Evolutionary conservation across 2,329 filamentous ascomycete species (phyloP), one percentile per base, ranked within the genome.

Genomic region (Trematosphaeria pertusa): DNA sequence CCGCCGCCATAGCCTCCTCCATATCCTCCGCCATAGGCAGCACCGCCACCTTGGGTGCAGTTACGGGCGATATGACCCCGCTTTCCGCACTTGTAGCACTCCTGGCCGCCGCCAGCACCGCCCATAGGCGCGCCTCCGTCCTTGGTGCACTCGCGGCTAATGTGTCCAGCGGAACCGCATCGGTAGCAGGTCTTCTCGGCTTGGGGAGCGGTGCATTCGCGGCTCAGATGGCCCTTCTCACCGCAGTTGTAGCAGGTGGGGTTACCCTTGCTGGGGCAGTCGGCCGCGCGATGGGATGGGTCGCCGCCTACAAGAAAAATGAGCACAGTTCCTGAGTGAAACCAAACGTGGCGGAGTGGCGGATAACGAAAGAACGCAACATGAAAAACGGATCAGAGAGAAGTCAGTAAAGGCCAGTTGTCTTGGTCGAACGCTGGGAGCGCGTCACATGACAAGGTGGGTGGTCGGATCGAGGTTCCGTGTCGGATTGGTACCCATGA

Each of bases 51-150:
- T 77, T 89, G 84, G 67, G 83, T 80, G 85, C 89, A 94, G 83
- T 91, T 91, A 65, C 89, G 91, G 64, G 94, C 93, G 74, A 97
- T 97, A 83, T 97, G 94, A 51, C 94, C 94, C 60, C 91, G 83
- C 81, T 96, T 89, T 56, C 92, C 92, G 78, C 94, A 99, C 87
- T 97, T 97, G 86, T 97, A 97, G 86, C 91, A 96, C 78, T 96
- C 80, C 66, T 76, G 75, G 54, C 78, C 75, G 48, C 71, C 69
- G 37, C 66, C 64, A 35, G 62, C 77, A 49, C 75, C 78, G 48
- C 71, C 67, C 46, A 73, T 69, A 51, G 73, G 75, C 42, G 78
- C 77, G 54, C 77, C 77, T 77, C 85, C 65, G 47, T 76, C 65
- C 59, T 73, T 70, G 52, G 75, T 77, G 79, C 88, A 92, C 70